These are phyloP conservation scores for Suillus hirtellus DNA, from an alignment of 768 basidiomycete species.

Conservation along the genomic window DNA sequence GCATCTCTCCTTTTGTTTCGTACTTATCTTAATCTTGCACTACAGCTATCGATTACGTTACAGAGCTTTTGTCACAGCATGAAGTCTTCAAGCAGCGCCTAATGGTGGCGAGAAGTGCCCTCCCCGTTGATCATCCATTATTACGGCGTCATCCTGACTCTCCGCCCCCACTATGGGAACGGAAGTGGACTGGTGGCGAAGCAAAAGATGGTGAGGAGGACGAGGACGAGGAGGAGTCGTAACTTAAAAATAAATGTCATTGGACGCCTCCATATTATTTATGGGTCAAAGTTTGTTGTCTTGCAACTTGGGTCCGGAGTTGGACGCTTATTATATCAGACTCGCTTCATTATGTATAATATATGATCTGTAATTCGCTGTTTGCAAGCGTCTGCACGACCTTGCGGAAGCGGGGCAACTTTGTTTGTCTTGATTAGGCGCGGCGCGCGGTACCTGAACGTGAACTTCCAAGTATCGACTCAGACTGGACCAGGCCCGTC, in stretches of 20 bases:
- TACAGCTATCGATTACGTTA: conserved; percentile 85
- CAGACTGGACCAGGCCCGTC: neutral
- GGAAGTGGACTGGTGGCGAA: conserved; percentile 80
- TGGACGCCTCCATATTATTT: conserved; percentile 3
- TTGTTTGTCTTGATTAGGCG: neutral
- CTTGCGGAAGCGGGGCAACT: neutral
- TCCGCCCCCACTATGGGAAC: conserved; percentile 66
- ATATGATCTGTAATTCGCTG: neutral
- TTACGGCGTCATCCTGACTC: conserved; percentile 33
- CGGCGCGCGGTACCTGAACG: neutral
- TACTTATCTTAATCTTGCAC: conserved; percentile 9
- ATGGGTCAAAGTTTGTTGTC: neutral
- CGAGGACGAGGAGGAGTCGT: conserved; percentile 47
- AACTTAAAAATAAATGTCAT: neutral
- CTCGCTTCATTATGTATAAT: conserved; percentile 7
- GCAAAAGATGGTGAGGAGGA: conserved; percentile 45
- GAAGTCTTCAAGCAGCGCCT: conserved; percentile 58
- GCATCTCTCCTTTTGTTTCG: conserved; percentile 4
- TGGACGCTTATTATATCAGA: conserved; percentile 3
- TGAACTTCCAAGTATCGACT: neutral
- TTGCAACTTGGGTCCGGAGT: neutral
- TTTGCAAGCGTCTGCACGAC: neutral
- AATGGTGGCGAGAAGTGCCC: conserved; percentile 52
- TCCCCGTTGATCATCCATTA: conserved; percentile 64
- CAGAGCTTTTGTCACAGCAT: conserved; percentile 62